Conservation (phyloP, 768 basidiomycete species). For the Hypholoma sublateritium region DNA sequence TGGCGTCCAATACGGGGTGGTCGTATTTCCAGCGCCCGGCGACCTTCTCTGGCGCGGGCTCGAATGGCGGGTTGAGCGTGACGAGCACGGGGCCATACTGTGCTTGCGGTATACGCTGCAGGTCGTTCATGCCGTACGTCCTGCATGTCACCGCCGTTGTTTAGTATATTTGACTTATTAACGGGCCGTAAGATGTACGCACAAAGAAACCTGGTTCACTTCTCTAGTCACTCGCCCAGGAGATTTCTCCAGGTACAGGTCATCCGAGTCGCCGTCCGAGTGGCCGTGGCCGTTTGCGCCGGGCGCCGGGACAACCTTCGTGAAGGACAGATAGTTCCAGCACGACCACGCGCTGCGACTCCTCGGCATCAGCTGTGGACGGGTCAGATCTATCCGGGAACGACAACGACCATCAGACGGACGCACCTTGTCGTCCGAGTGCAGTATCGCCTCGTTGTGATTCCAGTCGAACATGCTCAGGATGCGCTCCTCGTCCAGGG, state of each 20-base stretch:
- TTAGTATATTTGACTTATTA: not conserved
- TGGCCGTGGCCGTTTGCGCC: not conserved
- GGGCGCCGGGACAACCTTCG: constrained; percentile 14
- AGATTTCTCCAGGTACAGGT: constrained; percentile 13
- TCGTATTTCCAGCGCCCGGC: constrained; percentile 60
- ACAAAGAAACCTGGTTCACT: constrained; percentile 63
- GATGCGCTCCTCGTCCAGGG: constrained; percentile 51
- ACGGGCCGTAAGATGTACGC: constrained; percentile 24
- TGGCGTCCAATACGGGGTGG: constrained; percentile 63
- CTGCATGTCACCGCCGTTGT: constrained; percentile 21
- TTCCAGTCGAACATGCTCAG: constrained; percentile 66
- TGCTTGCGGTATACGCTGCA: constrained; percentile 62
- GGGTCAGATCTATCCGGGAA: not conserved
- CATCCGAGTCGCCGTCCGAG: constrained; percentile 2
- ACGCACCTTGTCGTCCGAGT: constrained; percentile 59
- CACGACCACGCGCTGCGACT: constrained; percentile 65
- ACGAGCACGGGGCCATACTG: constrained; percentile 64
- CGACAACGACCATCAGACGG: not conserved
- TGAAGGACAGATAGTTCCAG: constrained; percentile 76
- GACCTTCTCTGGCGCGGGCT: constrained; percentile 45
- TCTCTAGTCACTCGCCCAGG: constrained; percentile 33
- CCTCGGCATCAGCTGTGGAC: constrained; percentile 63
- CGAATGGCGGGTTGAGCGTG: constrained; percentile 72
- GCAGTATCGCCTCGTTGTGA: constrained; percentile 65
- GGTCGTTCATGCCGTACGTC: constrained; percentile 70